Percentiles rank a stretch among this genome's conserved stretches.
Evolutionary conservation across 257 asterid genomes (phyloP).

Genomic region (Scutellaria galericulata): DNA sequence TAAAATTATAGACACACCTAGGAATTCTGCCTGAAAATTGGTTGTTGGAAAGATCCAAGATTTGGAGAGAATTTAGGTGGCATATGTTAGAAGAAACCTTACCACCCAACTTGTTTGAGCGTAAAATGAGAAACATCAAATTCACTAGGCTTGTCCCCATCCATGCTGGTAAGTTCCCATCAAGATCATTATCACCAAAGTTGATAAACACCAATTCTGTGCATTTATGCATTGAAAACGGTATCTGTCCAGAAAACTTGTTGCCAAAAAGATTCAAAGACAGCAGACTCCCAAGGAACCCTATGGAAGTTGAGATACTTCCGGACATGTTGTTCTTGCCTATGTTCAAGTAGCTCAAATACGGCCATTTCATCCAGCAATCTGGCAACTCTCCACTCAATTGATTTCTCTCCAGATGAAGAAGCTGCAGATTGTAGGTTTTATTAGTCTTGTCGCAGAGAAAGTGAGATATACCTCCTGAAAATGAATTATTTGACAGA

Average conservation of each 20-base stretch:
- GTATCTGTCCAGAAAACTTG: conserved; percentile 36
- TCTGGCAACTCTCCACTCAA: conserved; percentile 41
- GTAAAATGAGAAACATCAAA: conserved; percentile 25
- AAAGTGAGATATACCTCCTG: neutral
- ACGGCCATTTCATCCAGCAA: conserved; percentile 43
- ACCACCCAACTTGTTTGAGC: conserved; percentile 41
- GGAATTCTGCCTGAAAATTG: conserved; percentile 36
- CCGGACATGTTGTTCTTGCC: conserved; percentile 42
- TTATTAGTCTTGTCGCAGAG: conserved; percentile 24
- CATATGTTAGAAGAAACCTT: conserved; percentile 34
- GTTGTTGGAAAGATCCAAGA: conserved; percentile 41
- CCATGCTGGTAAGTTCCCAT: conserved; percentile 41
- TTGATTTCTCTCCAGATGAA: conserved; percentile 40
- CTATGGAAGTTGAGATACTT: conserved; percentile 36
- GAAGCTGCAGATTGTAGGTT: conserved; percentile 4
- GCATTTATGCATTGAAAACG: conserved; percentile 42
- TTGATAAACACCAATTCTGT: conserved; percentile 31
- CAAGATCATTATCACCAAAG: conserved; percentile 33
- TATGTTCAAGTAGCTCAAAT: conserved; percentile 23
- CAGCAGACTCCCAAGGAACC: neutral
- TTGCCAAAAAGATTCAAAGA: conserved; percentile 37
- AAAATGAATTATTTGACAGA: conserved; percentile 39
- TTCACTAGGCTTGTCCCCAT: conserved; percentile 30
- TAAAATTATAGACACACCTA: neutral
- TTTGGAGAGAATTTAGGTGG: conserved; percentile 32